Evolutionary conservation across 164 flowering plant species (phyloP), one percentile per base, ranked within the genome.

Genomic region (Nymphaea colorata): DNA sequence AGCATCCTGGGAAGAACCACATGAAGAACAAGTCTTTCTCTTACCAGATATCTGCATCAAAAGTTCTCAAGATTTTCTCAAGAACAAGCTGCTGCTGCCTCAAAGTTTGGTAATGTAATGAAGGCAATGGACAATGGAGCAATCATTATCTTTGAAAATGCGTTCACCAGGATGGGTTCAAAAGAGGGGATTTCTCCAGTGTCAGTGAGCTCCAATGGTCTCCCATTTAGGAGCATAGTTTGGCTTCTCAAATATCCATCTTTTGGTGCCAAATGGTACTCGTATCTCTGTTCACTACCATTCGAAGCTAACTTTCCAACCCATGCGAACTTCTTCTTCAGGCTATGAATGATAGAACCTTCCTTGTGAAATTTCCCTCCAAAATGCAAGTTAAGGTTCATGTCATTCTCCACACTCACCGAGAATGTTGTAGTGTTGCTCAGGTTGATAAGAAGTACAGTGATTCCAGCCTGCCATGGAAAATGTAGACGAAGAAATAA

Each of bases 401-500:
- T 60, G 12, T 72, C 68, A 51, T 80, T 82, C 44, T 71, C 76
- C 62, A 81, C 79, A 5, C 68, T 64, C 53, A 82, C 62, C 10
- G 66, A 71, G 76, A 80, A 89, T 16, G 72, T 61, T 0, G 89
- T 91, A 61, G 80, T 76, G 62, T 88, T 89, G 84, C 89, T 83
- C 57, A 93, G 71, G 65, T 93, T 93, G 80, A 91, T 88, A 68
- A 94, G 75, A 41, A 94, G 86, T 44, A 91, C 42, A 15, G 96
- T 87, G 68, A 89, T 68, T 25, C 96, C 96, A 0, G 72, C 75
- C 98, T 93, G 90, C 44, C 64, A 61, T 10, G n/a, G n/a, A 61
- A 61, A 61, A 10, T 17, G 42, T 17, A 51, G 12, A 15, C 14
- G 14, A 70, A 75, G 15, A 63, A 72, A 70, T 67, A 4, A 53